A percentile compares a stretch with the other conserved stretches of the same genome.
phyloP scores from a whole-genome alignment of 2,329 filamentous ascomycete species.

The Colletotrichum chrysophilum region DNA sequence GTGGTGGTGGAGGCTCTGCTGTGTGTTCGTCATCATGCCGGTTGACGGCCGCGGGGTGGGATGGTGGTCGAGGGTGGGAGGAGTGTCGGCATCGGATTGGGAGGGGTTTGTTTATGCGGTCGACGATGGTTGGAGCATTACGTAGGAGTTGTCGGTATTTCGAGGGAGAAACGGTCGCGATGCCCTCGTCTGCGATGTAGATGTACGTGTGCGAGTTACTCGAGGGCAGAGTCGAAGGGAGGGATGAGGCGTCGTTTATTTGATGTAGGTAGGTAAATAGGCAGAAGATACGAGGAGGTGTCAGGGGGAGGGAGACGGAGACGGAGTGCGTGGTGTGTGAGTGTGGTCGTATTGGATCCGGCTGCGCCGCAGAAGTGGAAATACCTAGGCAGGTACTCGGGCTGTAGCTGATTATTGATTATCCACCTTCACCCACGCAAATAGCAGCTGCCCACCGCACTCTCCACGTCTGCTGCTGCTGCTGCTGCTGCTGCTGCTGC shows the following conservation, averaged over 20 bases:
- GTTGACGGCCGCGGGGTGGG: background rate
- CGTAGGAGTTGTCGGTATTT: background rate
- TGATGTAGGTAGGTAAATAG: background rate
- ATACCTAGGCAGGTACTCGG: background rate
- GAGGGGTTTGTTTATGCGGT: background rate
- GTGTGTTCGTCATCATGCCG: slow-evolving; percentile 9
- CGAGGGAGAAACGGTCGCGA: background rate
- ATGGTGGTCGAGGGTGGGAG: background rate
- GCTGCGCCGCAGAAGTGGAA: background rate
- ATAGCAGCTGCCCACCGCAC: background rate
- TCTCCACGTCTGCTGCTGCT: background rate
- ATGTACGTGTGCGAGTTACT: background rate
- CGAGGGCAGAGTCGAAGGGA: background rate
- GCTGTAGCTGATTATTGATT: background rate
- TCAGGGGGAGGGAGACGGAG: background rate
- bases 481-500: background rate
- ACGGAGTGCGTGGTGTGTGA: background rate
- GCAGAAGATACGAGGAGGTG: background rate
- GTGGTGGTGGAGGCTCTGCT: slow-evolving; percentile 22
- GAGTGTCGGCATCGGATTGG: background rate
- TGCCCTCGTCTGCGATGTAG: background rate
- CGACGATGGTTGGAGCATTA: background rate
- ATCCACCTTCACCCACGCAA: background rate
- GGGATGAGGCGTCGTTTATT: background rate
- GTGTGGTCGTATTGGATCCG: background rate